These are phyloP conservation scores for Nakaseomyces delphensis DNA, from an alignment of 1,139 yeast genomes.

Conservation along the genomic window DNA sequence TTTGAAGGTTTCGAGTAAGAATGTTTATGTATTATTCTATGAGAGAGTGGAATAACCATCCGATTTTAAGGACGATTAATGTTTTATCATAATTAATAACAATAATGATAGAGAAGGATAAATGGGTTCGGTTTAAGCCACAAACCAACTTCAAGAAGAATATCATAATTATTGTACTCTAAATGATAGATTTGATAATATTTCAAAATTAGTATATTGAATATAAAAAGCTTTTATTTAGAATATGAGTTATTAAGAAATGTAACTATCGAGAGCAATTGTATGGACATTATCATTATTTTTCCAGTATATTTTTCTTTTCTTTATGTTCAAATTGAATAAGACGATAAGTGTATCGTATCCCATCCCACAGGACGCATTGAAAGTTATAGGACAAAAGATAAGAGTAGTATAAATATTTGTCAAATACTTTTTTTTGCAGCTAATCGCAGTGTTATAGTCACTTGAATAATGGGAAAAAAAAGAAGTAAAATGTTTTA, in stretches of 20 bases:
- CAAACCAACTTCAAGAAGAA: too few species aligned
- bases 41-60: constrained; percentile 33
- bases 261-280: constrained; percentile 4
- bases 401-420: constrained; percentile 1
- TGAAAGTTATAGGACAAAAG: constrained; percentile 3
- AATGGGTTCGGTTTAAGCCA: too few species aligned
- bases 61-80: background rate
- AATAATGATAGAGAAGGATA: too few species aligned
- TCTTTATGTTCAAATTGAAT: background rate
- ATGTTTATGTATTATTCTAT: constrained; percentile 62
- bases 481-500: background rate
- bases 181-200: too few species aligned
- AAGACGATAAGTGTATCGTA: too few species aligned
- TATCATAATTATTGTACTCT: too few species aligned
- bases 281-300: constrained; percentile 4
- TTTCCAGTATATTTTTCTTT: constrained; percentile 2
- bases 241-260: constrained; percentile 2
- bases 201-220: background rate
- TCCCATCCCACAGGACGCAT: too few species aligned
- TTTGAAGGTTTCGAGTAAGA: constrained; percentile 41
- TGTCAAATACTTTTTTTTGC: constrained; percentile 1
- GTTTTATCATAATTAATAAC: background rate
- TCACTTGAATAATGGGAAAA: too few species aligned
- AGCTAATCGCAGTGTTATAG: background rate
- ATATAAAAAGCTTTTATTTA: background rate